phyloP scores from a whole-genome alignment of 768 basidiomycete species.

The Pleurotus salmoneostramineus region DNA sequence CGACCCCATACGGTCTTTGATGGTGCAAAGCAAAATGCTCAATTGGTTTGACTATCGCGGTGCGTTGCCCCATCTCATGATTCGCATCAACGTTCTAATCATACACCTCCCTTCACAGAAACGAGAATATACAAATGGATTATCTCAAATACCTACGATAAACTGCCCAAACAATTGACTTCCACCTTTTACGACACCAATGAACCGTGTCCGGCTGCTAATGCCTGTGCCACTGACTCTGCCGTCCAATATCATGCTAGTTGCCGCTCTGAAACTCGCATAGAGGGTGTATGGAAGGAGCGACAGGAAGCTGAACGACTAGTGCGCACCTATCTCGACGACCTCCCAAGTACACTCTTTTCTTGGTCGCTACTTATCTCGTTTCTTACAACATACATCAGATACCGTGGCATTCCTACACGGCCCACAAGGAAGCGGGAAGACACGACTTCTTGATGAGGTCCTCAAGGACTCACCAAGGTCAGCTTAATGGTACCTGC shows the following conservation, averaged over 20 bases:
- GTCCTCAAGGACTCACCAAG: conserved; percentile 51
- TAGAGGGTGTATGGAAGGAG: conserved; percentile 75
- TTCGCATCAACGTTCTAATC: background rate
- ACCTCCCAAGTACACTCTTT: conserved; percentile 59
- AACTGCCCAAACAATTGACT: conserved; percentile 19
- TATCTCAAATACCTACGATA: conserved; percentile 53
- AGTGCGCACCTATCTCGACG: conserved; percentile 68
- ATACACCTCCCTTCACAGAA: conserved; percentile 34
- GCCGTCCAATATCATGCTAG: background rate
- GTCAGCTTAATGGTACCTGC: conserved; percentile 25
- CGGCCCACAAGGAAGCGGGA: conserved; percentile 83
- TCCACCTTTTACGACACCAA: conserved; percentile 22
- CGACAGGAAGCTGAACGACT: conserved; percentile 70
- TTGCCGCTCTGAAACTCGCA: conserved; percentile 7
- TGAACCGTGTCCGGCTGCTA: conserved; percentile 14
- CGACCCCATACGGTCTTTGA: conserved; percentile 84
- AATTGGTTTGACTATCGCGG: conserved; percentile 82
- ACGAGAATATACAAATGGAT: conserved; percentile 78
- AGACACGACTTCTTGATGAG: conserved; percentile 52
- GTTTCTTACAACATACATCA: conserved; percentile 18
- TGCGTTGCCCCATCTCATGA: conserved; percentile 20
- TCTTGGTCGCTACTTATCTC: background rate
- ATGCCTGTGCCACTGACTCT: background rate
- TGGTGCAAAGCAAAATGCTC: conserved; percentile 77
- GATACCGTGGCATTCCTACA: conserved; percentile 77